Base-by-base conservation (phyloP, 2,329 filamentous ascomycete species). In the Chaetomium olivaceum region DNA sequence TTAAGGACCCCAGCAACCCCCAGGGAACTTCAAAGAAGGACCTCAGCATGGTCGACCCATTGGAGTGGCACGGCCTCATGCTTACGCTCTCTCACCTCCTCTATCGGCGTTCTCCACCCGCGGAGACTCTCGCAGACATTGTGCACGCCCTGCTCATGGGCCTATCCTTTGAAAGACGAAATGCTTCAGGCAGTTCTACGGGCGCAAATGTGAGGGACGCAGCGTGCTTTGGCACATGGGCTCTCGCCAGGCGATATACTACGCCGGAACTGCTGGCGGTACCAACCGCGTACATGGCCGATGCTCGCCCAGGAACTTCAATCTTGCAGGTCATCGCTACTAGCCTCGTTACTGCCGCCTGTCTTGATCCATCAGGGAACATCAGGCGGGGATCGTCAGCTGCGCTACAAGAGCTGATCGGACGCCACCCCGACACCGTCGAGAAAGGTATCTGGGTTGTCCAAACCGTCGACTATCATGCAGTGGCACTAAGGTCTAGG, bases 211-310 rank as follows among this genome's bases (percentile, higher is more conserved):
- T 99, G 19, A 87, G 95, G 56, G 95, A 99, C 79, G 94, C 95
- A 14, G 92, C 95, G 3, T 97, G 93, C 75, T 99, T 98, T 75
- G 95, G 95, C 7, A 89, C 98, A 27, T 99, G 95, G 95, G 91
- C 93, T 1, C 77, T 98, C 8, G 92, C 94, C 25, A 86, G 95
- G 63, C 89, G 94, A 62, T 99, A 98, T 73, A 88, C 87, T 1
- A 97, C 93, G 0, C 74, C 81, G 0, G 94, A 98, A 76, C 82
- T 98, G 7, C 81, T 90, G 12, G 81, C 81, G 0, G 84, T 96
- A 1, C 80, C 86, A 1, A 80, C 80, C 1, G 1, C 82, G 46
- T 74, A 84, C 62, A 52, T 69, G 11, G 75, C 79, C 16, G 78
- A 78, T 64, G 71, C 77, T 27, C 75, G 80, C 64, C 62, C 69